These are phyloP conservation scores for Choricystis sp. DNA, from an alignment of 139 green algal species.

Conservation along the genomic window DNA sequence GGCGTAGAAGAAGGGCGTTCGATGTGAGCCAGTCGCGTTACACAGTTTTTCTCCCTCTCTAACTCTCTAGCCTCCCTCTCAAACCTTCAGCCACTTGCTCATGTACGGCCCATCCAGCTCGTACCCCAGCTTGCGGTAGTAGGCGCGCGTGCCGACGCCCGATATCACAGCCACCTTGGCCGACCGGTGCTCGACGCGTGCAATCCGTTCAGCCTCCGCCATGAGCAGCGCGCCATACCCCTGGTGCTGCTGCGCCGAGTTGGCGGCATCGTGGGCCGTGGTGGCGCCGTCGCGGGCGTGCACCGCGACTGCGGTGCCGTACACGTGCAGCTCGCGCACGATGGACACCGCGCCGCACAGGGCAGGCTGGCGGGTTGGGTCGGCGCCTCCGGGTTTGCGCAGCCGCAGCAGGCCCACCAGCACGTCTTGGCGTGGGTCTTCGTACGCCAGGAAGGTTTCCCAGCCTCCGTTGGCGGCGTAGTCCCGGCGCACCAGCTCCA, in stretches of 20 bases:
- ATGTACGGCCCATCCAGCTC: slow-evolving; percentile 93
- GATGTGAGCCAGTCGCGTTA: too few relatives aligned
- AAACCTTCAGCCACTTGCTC: too few relatives aligned
- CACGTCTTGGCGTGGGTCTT: slow-evolving; percentile 86
- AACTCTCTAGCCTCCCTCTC: too few relatives aligned
- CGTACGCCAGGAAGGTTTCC: slow-evolving; percentile 95
- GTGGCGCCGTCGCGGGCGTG: slow-evolving; percentile 61
- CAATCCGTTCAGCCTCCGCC: slow-evolving; percentile 84
- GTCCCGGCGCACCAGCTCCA: slow-evolving; percentile 89
- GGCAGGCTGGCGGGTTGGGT: slow-evolving; percentile 44
- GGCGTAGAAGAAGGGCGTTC: too few relatives aligned
- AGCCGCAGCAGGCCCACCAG: slow-evolving; percentile 85
- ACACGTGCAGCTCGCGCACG: slow-evolving; percentile 95
- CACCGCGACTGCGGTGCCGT: slow-evolving; percentile 86
- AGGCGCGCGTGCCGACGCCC: slow-evolving; percentile 93
- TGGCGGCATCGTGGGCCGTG: slow-evolving; percentile 73
- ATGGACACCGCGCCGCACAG: slow-evolving; percentile 65
- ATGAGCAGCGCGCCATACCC: slow-evolving; percentile 89
- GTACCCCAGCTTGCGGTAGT: slow-evolving; percentile 87
- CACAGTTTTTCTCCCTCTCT: too few relatives aligned
- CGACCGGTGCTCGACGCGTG: slow-evolving; percentile 66
- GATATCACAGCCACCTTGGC: slow-evolving; percentile 86
- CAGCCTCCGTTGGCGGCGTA: slow-evolving; percentile 87
- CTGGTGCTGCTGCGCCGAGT: slow-evolving; percentile 6
- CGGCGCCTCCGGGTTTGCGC: slow-evolving; percentile 25